Percentiles rank a stretch among this genome's conserved stretches.
phyloP scores from a whole-genome alignment of 306 rosid species.

The Begonia loranthoides region DNA sequence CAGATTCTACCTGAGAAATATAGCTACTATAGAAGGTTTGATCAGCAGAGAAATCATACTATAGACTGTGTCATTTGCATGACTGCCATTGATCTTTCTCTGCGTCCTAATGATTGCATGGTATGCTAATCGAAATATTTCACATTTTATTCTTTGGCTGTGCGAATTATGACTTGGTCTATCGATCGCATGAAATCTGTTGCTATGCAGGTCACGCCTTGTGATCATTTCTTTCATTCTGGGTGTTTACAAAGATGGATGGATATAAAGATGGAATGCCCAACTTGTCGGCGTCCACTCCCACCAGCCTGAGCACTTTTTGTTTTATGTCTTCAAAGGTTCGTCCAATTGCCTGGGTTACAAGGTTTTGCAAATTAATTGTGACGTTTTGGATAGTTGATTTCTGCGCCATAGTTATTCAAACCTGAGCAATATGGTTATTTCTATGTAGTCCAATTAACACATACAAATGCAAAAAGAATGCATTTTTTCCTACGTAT shows the following conservation, averaged over 20 bases:
- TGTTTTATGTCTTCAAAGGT: too few relatives aligned
- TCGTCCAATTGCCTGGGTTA: too few relatives aligned
- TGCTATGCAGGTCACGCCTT: constrained; percentile 73
- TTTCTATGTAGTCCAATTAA: too few relatives aligned
- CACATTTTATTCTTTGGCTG: not conserved
- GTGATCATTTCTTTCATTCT: constrained; percentile 96
- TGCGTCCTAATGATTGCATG: constrained; percentile 82
- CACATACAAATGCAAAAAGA: too few relatives aligned
- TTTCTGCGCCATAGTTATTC: too few relatives aligned
- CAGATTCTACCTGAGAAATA: constrained; percentile 97
- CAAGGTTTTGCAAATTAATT: too few relatives aligned
- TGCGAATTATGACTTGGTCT: not conserved
- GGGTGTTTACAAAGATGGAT: constrained; percentile 99
- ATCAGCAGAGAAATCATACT: constrained; percentile 46
- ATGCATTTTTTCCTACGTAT: too few relatives aligned
- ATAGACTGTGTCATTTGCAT: constrained; percentile 94
- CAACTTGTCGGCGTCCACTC: constrained; percentile 88
- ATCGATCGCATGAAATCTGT: not conserved
- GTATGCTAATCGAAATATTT: constrained; percentile 20
- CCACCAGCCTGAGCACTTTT: constrained; percentile 54
- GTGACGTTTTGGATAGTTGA: too few relatives aligned
- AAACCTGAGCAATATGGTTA: too few relatives aligned
- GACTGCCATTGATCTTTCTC: constrained; percentile 59
- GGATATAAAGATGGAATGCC: constrained; percentile 99
- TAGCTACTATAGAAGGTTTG: constrained; percentile 64